These are phyloP conservation scores for Fomitiporia mediterranea DNA, from an alignment of 1,284 basidiomycete species.

Conservation along the genomic window DNA sequence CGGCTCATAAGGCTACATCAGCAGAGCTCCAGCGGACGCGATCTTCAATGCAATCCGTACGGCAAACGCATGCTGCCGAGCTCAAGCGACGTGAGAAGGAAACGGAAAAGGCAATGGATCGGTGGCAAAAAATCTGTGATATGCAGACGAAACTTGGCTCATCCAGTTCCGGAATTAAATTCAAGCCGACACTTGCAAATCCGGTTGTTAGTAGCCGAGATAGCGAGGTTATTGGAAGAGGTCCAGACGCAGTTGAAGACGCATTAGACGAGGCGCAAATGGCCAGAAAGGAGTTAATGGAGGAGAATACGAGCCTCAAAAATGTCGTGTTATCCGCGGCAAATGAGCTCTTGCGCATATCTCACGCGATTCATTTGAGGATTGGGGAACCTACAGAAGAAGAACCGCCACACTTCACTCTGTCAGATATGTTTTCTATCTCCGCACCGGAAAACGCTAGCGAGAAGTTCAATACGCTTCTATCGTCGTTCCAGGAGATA, in stretches of 20 bases:
- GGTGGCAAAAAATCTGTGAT: constrained; percentile 69
- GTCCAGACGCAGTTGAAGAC: constrained; percentile 58
- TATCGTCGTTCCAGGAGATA: constrained; percentile 41
- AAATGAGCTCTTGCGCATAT: constrained; percentile 61
- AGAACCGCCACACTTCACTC: constrained; percentile 44
- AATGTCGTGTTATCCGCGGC: constrained; percentile 64
- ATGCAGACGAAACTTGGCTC: constrained; percentile 51
- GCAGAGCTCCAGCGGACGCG: constrained; percentile 66
- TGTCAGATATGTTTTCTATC: constrained; percentile 57
- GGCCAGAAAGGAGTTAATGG: constrained; percentile 57
- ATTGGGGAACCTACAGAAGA: constrained; percentile 36
- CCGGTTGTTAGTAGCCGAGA: constrained; percentile 46
- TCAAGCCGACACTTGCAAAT: constrained; percentile 43
- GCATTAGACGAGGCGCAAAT: constrained; percentile 73
- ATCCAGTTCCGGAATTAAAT: constrained; percentile 43
- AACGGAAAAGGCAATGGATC: constrained; percentile 71
- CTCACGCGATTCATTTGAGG: constrained; percentile 37
- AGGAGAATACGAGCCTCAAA: constrained; percentile 69
- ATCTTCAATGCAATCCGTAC: constrained; percentile 56
- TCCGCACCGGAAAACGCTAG: constrained; percentile 46
- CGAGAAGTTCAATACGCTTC: constrained; percentile 46
- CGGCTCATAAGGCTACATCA: constrained; percentile 61
- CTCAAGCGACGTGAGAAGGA: constrained; percentile 81
- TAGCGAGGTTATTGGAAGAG: constrained; percentile 38
- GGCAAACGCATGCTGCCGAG: constrained; percentile 66